Evolutionary conservation across 176 grass and related monocot species (phyloP), one percentile per base, ranked within the genome.

Genomic region (Microstegium vimineum): DNA sequence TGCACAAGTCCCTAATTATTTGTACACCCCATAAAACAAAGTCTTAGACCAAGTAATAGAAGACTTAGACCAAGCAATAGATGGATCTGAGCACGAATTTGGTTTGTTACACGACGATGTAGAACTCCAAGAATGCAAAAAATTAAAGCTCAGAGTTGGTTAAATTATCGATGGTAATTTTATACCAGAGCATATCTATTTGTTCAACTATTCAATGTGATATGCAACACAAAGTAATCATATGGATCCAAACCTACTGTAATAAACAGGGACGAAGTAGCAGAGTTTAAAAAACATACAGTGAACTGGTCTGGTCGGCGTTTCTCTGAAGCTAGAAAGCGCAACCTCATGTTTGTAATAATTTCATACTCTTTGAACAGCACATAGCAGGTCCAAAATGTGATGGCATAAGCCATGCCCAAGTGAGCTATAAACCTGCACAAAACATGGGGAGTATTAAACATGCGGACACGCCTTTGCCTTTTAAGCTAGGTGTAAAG

Each of bases 341-440:
- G 27, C 57, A 99, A 54, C 73, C 96, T 99, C 96, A 99, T 81
- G 11, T 85, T 83, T 8, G 89, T 45, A 34, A 99, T 84, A 69
- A 88, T 92, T 86, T 90, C 83, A 76, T 99, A 99, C 73, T 99
- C 96, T 33, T 82, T 86, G 9, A 80, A 27, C 74, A 99, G 79
- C 62, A 99, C 80, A 88, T 95, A 99, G 66, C 91, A 99, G 43
- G 96, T 95, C 96, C 96, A 99, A 91, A 99, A 99, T 60, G 93
- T 95, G 86, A 99, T 92, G 8, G 16, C 83, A 89, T 99, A 99
- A 62, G 87, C 85, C 93, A 99, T 89, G 73, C 63, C 12, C 85
- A 95, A 75, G 70, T 99, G 96, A 77, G 91, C 75, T 68, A 86
- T 84, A 80, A 99, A 95, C 78, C 96, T 99, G 91, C 28, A 69